Base-by-base conservation (phyloP, 192 early-diverging fungal genomes). In the Coemansia sp. region DNA sequence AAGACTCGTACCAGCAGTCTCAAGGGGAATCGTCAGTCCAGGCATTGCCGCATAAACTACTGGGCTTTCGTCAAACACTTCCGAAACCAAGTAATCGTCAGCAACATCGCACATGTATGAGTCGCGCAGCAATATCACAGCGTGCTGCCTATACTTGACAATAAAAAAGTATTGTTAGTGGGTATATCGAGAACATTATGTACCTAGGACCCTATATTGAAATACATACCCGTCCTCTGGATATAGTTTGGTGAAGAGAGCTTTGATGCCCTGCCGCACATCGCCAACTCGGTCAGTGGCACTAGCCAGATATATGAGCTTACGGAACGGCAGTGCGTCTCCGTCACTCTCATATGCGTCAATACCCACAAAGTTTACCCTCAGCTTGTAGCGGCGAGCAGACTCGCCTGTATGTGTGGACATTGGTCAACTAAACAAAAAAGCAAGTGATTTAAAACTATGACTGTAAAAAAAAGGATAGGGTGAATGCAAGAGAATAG, bases 21-120 rank as follows among this genome's bases (percentile, higher is more conserved):
- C 64, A 13, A 13, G 29, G 46, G 41, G 51, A 36, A 41, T 38
- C 1, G 33, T 18, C 36, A 83, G 60, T 11, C 42, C 81, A 12
- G 63, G 47, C 81, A 83, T 83, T 13, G 70, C 75, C 0, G 81
- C 81, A 67, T 75, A 83, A 12, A 83, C 75, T 5, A 64, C 47
- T 2, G 73, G 76, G 67, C 81, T 78, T 15, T 83, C 81, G 66
- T 83, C 81, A 71, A 83, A 83, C 10, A 78, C 76, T 7, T 83
- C 81, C 0, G 81, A 72, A 13, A 83, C 76, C 57, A 76, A 22
- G 59, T 72, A 83, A 16, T 83, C 71, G 67, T 83, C 81, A 1
- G 70, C 61, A 22, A 83, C 75, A 65, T 83, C 81, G 51, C 73
- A 83, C 81, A 83, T 65, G 12, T 65, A 31, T 49, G 81, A 83